Conservation (phyloP, 2,329 filamentous ascomycete genomes). For the Colletotrichum sp. region DNA sequence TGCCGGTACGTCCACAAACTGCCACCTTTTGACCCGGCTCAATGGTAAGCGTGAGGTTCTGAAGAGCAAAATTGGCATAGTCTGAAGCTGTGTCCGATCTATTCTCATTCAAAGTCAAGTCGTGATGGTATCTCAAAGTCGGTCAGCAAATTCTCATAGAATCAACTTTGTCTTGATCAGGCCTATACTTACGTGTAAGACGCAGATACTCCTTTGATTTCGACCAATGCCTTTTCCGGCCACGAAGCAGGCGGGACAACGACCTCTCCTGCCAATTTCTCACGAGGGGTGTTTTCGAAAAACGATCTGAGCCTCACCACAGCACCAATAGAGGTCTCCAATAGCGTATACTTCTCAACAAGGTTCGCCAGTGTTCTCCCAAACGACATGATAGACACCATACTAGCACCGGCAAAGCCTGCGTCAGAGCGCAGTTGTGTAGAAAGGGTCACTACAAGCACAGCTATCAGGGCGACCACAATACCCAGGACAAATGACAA, state of each 20-base stretch:
- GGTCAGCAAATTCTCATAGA: neutral
- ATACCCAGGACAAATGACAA: conserved; percentile 55
- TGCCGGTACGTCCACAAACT: conserved; percentile 39
- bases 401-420: conserved; percentile 40
- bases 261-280: conserved; percentile 22
- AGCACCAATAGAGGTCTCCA: conserved; percentile 32
- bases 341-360: conserved; percentile 34
- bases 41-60: conserved; percentile 20
- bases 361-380: conserved; percentile 32
- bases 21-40: conserved; percentile 36
- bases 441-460: conserved; percentile 52
- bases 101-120: neutral
- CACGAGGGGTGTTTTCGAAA: conserved; percentile 23
- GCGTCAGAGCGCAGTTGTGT: conserved; percentile 42
- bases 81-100: neutral
- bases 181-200: conserved; percentile 6
- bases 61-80: conserved; percentile 14
- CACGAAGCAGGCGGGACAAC: conserved; percentile 26
- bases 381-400: conserved; percentile 42
- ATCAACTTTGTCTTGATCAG: neutral
- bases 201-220: conserved; percentile 26
- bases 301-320: conserved; percentile 30
- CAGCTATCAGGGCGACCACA: conserved; percentile 51
- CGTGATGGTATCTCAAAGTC: neutral
- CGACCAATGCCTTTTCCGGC: conserved; percentile 36